Percentiles rank a stretch among this genome's conserved stretches.
Conservation (phyloP, 306 rosid species). For the Chamaecrista fasciculata region DNA sequence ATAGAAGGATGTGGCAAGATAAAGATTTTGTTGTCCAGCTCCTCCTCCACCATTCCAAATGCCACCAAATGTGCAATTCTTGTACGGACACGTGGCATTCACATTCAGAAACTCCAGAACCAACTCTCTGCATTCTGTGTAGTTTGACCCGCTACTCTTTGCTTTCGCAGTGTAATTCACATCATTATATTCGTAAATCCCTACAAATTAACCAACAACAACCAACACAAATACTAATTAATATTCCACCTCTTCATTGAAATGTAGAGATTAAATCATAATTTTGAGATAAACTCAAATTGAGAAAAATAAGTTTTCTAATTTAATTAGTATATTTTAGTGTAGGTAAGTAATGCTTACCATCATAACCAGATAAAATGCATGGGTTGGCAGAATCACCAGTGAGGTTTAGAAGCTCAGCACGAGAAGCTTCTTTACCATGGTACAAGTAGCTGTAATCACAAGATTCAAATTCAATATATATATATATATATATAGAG, state of each 20-base stretch:
- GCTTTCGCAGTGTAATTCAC: conserved; percentile 41
- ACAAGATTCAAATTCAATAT: background rate
- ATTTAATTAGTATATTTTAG: no score
- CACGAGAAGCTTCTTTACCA: conserved; percentile 69
- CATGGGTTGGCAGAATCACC: conserved; percentile 57
- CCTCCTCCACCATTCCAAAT: conserved; percentile 87
- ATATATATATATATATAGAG: no score
- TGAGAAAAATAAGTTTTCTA: no score
- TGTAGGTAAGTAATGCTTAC: conserved; percentile 37
- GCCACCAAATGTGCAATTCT: conserved; percentile 74
- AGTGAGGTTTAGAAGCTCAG: conserved; percentile 60
- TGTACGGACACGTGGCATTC: conserved; percentile 46
- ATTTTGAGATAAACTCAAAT: no score
- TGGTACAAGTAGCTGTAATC: conserved; percentile 60
- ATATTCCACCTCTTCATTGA: no score
- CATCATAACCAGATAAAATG: conserved; percentile 53
- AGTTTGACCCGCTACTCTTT: conserved; percentile 47
- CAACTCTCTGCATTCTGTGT: conserved; percentile 43
- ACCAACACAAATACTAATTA: no score
- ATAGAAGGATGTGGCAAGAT: conserved; percentile 74
- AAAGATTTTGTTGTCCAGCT: conserved; percentile 55
- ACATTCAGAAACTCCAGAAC: conserved; percentile 53
- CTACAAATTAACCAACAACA: conserved; percentile 19
- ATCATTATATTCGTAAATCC: conserved; percentile 53
- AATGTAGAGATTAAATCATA: no score